Evolutionary conservation across 1,284 basidiomycete species (phyloP), one percentile per base, ranked within the genome.

Genomic region (Erythrobasidium hasegawianum): DNA sequence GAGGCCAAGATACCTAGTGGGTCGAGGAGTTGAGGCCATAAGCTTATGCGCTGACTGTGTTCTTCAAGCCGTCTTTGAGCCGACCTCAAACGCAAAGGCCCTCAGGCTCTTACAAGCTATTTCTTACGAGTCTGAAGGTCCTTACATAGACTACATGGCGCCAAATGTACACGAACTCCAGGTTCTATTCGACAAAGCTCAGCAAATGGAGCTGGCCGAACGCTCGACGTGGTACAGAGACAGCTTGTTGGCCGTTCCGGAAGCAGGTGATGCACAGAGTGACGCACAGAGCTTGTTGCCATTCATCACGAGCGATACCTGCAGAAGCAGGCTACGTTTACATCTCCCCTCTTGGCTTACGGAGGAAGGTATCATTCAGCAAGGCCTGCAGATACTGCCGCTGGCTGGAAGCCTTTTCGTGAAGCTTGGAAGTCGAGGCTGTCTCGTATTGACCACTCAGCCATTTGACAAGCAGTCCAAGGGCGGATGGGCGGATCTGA

Each of bases 31-130:
- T n/a, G n/a, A n/a, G n/a, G n/a, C n/a, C n/a, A n/a, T n/a, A n/a
- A n/a, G n/a, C n/a, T n/a, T n/a, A n/a, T n/a, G n/a, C 14, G 43
- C 43, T 47, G 43, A 47, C n/a, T n/a, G n/a, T 47, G 5, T 24
- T 16, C 26, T 11, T 9, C 3, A 45, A 78, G 78, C 78, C 33
- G 77, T 80, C 62, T 81, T 79, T 71, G 81, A 97, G 78, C 93
- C 94, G 0, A 97, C 94, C 0, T 95, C 92, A 0, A 81, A 88
- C 11, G 78, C 82, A 38, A 97, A 97, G 78, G 86, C 88, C 1
- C 79, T 81, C 1, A 80, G 82, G 1, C 84, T 97, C 52, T 75
- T 94, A 16, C 71, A 77, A 13, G 72, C 79, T 7, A 75, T 77
- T 52, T 55, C 79, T 13, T 65, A 26, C 67, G 74, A 56, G 75